phyloP scores from a whole-genome alignment of 2,329 filamentous ascomycete species.

The Cephalotrichum gorgonifer region DNA sequence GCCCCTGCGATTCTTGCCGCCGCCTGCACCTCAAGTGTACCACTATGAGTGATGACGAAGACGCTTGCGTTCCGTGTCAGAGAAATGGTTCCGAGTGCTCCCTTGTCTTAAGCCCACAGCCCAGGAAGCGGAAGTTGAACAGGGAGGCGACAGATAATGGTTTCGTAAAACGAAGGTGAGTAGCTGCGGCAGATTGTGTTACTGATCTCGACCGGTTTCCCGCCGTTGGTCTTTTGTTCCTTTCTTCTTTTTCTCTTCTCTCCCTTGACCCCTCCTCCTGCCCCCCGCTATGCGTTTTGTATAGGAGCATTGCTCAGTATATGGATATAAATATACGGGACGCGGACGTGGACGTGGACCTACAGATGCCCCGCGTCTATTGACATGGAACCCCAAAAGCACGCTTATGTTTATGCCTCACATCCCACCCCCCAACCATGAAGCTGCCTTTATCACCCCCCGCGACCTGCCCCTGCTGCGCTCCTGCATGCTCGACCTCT shows the following conservation, averaged over 20 bases:
- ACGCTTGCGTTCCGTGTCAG: constrained; percentile 67
- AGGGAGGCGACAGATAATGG: constrained; percentile 50
- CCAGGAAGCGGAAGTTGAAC: constrained; percentile 70
- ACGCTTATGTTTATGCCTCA: neutral
- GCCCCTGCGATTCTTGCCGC: constrained; percentile 64
- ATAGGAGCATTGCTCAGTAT: neutral
- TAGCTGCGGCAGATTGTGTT: constrained; percentile 8
- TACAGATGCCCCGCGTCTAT: neutral
- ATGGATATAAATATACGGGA: neutral
- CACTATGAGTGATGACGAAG: constrained; percentile 60
- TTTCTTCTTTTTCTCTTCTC: neutral
- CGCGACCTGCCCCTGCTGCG: constrained; percentile 3
- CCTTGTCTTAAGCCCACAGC: constrained; percentile 63
- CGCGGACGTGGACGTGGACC: neutral
- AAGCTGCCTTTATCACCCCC: constrained; percentile 1
- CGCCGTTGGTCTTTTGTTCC: neutral
- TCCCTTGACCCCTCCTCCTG: too few relatives aligned
- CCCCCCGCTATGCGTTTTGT: neutral
- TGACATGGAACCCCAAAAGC: neutral
- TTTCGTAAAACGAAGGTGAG: constrained; percentile 61
- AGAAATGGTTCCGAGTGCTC: constrained; percentile 72
- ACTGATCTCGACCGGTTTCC: neutral
- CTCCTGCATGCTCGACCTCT: too few relatives aligned
- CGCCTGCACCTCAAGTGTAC: constrained; percentile 64
- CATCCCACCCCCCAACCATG: neutral